Evolutionary conservation across 1,139 yeast genomes (phyloP), one percentile per base, ranked within the genome.

Genomic region (Kurtzmaniella quercitrusa): DNA sequence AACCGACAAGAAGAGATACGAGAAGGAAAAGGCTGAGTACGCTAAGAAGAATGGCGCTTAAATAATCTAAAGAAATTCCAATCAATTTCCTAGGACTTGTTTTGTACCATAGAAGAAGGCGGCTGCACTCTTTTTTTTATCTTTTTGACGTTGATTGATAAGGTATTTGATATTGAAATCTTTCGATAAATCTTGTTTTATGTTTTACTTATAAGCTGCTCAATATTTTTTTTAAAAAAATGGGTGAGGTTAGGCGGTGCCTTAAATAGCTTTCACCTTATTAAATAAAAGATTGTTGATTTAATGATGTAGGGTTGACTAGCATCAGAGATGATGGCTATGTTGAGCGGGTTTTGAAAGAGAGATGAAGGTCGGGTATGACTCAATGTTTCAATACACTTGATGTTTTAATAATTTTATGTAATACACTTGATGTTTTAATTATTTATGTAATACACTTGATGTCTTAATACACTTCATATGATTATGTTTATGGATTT

Each of bases 1-100:
- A 54, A 85, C 87, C 57, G 98, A 93, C 76, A 93, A 93, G 81
- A 87, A 90, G 79, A 85, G 98, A 75, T 93, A 93, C 70, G 97
- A 91, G 73, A 82, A 86, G 63, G 95, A 88, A 73, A 93, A 91
- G 80, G 95, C 94, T 57, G 90, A 85, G 61, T 93, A 91, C 68
- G 80, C 78, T 53, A 77, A 78, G 69, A 78, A 68, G 61, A 64
- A 63, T 50, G 41, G 46, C 39, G 44, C 43, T 39, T 48, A 46
- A 45, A 29, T 38, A 23, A 17, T 16, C 31, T 15, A 14, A 12
- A 11, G 14, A 27, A 27, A 11, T 27, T 27, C 33, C n/a, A 17
- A 14, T 21, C 23, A 8, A 21, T 21, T 21, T 21, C 23, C 34
- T 10, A 12, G 25, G 17, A 29, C 41, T 46, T 39, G 19, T 21